Evolutionary conservation across 139 green algal genomes (phyloP).

Genomic region (Pseudopediastrum boryanum): DNA sequence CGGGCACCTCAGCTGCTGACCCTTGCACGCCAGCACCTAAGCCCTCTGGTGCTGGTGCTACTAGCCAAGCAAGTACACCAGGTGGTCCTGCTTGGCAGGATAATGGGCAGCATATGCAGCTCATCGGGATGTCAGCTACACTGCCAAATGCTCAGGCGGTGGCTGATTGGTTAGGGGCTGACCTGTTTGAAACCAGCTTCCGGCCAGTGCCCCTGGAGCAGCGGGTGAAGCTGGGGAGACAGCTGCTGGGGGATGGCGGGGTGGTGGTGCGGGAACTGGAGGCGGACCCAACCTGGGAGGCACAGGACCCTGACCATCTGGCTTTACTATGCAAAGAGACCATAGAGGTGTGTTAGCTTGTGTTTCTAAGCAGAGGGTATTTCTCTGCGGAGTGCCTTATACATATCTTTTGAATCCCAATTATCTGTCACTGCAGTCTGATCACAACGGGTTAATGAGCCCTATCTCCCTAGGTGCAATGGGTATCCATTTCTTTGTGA

Average conservation of each 20-base stretch:
- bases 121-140: conserved; percentile 97
- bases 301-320: conserved; percentile 68
- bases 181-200: conserved; percentile 85
- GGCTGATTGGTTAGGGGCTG: conserved; percentile 86
- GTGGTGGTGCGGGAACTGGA: not conserved
- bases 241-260: not conserved
- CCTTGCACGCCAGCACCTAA: not conserved
- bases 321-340: conserved; percentile 72
- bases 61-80: not conserved
- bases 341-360: conserved; percentile 39
- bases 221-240: conserved; percentile 64
- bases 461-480: too few relatives aligned
- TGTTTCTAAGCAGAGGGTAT: too few relatives aligned
- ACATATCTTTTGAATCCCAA: too few relatives aligned
- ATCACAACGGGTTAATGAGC: too few relatives aligned
- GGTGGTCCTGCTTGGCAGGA: conserved; percentile 13
- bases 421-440: too few relatives aligned
- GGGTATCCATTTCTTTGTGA: too few relatives aligned
- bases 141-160: conserved; percentile 87
- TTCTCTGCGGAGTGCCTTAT: too few relatives aligned
- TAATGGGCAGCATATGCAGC: conserved; percentile 67
- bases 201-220: conserved; percentile 85
- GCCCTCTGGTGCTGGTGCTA: too few relatives aligned
- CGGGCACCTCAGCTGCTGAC: conserved; percentile 1
- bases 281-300: conserved; percentile 12